These are phyloP conservation scores for Darksidea phi DNA, from an alignment of 495 filamentous ascomycete genomes.

Conservation along the genomic window DNA sequence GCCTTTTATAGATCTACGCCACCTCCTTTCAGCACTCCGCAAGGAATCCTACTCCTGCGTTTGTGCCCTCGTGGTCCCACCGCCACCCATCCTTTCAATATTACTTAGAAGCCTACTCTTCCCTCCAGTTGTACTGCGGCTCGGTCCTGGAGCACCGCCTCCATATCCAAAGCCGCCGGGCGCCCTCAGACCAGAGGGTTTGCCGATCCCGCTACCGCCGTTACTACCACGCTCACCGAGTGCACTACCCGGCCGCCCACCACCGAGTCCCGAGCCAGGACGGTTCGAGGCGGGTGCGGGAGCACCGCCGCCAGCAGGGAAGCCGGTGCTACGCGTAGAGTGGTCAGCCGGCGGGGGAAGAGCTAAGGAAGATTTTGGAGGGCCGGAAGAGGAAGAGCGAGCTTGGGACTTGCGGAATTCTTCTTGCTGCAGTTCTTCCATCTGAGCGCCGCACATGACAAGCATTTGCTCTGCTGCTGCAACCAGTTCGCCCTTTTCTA, in stretches of 20 bases:
- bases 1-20: not conserved
- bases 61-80: not conserved
- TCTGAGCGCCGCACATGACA: conserved; percentile 42
- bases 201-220: conserved; percentile 14
- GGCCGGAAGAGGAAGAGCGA: not conserved
- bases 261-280: conserved; percentile 19
- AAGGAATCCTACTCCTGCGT: not conserved
- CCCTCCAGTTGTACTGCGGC: conserved; percentile 20
- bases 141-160: conserved; percentile 1
- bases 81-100: conserved; percentile 35
- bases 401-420: conserved; percentile 12
- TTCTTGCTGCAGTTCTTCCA: conserved; percentile 31
- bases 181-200: conserved; percentile 26
- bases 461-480: conserved; percentile 88
- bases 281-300: not conserved
- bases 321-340: not conserved
- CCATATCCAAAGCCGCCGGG: conserved; percentile 30
- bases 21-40: not conserved
- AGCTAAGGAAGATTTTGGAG: not conserved
- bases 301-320: not conserved
- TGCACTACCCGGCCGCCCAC: conserved; percentile 15
- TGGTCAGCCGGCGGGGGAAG: conserved; percentile 3
- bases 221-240: conserved; percentile 11
- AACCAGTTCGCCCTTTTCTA: conserved; percentile 94
- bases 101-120: conserved; percentile 36